Conservation (phyloP, 2,329 filamentous ascomycete genomes). For the Canariomyces notabilis region DNA sequence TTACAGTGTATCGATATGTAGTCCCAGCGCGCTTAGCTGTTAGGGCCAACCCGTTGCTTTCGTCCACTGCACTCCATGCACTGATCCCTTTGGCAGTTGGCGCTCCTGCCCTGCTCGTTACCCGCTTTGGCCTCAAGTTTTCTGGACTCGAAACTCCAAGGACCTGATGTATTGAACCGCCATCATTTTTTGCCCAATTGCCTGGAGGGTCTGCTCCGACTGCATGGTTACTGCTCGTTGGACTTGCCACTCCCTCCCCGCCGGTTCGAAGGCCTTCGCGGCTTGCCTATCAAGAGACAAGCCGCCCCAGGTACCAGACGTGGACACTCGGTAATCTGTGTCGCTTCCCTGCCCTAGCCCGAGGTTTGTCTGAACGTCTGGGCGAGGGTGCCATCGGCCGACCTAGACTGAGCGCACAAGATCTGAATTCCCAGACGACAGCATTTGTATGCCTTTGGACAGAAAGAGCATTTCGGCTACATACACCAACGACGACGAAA, state of each 20-base stretch:
- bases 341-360: neutral
- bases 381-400: neutral
- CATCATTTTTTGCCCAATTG: slow-evolving; percentile 1
- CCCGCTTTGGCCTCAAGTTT: neutral
- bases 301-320: neutral
- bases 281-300: slow-evolving; percentile 3
- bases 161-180: neutral
- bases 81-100: slow-evolving; percentile 4
- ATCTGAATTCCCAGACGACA: no score
- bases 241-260: slow-evolving; percentile 3
- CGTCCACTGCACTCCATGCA: neutral
- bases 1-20: slow-evolving; percentile 9
- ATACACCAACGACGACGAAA: neutral
- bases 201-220: neutral
- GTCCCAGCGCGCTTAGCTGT: slow-evolving; percentile 17
- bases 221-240: neutral
- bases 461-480: neutral
- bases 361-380: neutral
- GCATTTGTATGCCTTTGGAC: no score
- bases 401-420: no score
- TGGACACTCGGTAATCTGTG: slow-evolving; percentile 1
- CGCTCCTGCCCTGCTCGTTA: neutral
- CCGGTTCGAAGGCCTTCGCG: neutral
- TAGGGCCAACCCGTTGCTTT: slow-evolving; percentile 9
- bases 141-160: neutral